Percentiles rank a stretch among this genome's conserved stretches.
phyloP scores from a whole-genome alignment of 768 basidiomycete species.

The Tulasnella sp. region DNA sequence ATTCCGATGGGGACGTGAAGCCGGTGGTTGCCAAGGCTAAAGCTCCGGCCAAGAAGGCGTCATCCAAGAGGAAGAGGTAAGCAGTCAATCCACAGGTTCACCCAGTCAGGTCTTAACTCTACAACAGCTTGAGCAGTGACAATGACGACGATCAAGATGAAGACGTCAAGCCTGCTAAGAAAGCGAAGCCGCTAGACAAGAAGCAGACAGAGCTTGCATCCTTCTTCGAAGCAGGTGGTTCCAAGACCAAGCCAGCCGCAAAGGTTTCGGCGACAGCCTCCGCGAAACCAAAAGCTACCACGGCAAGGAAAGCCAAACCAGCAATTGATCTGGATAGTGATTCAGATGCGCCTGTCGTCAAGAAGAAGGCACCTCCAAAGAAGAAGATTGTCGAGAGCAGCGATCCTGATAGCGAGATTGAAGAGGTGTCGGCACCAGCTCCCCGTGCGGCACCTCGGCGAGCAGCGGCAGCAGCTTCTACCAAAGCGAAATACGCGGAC shows the following conservation, averaged over 20 bases:
- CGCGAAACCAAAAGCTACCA: conserved; percentile 23
- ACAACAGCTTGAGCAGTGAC: conserved; percentile 5
- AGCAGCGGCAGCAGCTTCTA: conserved; percentile 18
- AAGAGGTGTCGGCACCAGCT: neutral
- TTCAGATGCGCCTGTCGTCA: conserved; percentile 32
- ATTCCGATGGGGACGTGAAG: conserved; percentile 35
- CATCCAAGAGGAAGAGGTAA: conserved; percentile 17
- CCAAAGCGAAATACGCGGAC: neutral
- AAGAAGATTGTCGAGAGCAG: conserved; percentile 15
- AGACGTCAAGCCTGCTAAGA: conserved; percentile 42
- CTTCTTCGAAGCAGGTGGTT: conserved; percentile 48
- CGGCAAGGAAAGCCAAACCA: conserved; percentile 32
- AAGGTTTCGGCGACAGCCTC: conserved; percentile 14
- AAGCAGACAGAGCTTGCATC: conserved; percentile 44
- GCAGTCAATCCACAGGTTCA: neutral
- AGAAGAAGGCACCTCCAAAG: conserved; percentile 7
- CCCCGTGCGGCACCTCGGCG: neutral
- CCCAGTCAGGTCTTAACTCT: too few relatives aligned
- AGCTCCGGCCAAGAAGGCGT: conserved; percentile 21
- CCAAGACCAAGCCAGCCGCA: conserved; percentile 40
- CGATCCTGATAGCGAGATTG: conserved; percentile 1
- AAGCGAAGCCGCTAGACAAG: conserved; percentile 38
- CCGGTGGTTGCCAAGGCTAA: conserved; percentile 22
- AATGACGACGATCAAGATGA: conserved; percentile 39
- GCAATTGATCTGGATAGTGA: conserved; percentile 39